Evolutionary conservation across 352 stramenopile genomes (phyloP).

Genomic region (Pilasporangium apinafurcum): DNA sequence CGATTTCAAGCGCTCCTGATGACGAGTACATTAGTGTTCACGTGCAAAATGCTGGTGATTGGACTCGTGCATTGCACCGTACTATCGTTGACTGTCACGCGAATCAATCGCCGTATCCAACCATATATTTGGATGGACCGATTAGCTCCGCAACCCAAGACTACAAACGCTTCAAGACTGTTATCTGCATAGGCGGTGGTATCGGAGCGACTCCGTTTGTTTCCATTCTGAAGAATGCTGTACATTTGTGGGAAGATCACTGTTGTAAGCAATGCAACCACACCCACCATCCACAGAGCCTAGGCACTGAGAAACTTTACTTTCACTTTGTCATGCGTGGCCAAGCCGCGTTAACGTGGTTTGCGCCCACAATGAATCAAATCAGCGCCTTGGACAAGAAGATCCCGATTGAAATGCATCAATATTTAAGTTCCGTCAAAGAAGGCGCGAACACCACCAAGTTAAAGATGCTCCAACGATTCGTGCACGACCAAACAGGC

Average conservation of each 20-base stretch:
- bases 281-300: slow-evolving; percentile 54
- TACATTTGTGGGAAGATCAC: slow-evolving; percentile 71
- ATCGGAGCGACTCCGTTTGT: slow-evolving; percentile 82
- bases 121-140: slow-evolving; percentile 69
- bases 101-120: slow-evolving; percentile 51
- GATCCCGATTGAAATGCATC: slow-evolving; percentile 74
- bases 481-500: slow-evolving; percentile 69
- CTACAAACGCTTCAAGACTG: slow-evolving; percentile 69
- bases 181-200: slow-evolving; percentile 67
- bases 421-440: slow-evolving; percentile 82
- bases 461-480: slow-evolving; percentile 82
- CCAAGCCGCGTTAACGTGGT: slow-evolving; percentile 78
- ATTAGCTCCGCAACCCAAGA: slow-evolving; percentile 69
- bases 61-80: slow-evolving; percentile 51
- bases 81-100: slow-evolving; percentile 60
- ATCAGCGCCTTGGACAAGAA: slow-evolving; percentile 71
- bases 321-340: slow-evolving; percentile 84
- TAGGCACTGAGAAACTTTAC: slow-evolving; percentile 81
- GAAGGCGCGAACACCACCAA: slow-evolving; percentile 61
- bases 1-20: slow-evolving; percentile 77
- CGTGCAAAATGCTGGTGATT: slow-evolving; percentile 71
- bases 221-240: slow-evolving; percentile 72
- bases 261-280: slow-evolving; percentile 69
- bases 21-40: slow-evolving; percentile 83
- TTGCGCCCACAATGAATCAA: slow-evolving; percentile 83